A percentile compares a stretch with the other conserved stretches of the same genome.
phyloP scores from a whole-genome alignment of 2,329 filamentous ascomycete species.

The Epichloe elymi region DNA sequence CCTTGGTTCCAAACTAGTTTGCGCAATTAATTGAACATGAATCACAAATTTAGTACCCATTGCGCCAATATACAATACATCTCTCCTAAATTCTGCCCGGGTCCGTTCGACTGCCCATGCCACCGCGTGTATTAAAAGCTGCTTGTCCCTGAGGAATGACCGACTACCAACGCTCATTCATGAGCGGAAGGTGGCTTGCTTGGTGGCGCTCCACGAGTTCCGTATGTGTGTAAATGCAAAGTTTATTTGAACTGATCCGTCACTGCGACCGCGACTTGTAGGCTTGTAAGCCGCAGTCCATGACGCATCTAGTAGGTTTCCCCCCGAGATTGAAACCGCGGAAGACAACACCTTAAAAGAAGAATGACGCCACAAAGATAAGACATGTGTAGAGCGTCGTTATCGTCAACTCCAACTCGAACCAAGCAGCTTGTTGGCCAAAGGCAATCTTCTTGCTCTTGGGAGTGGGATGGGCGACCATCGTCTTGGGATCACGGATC shows the following conservation, averaged over 20 bases:
- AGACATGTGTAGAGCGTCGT: conserved; percentile 36
- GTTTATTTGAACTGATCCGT: not conserved
- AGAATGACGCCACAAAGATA: conserved; percentile 32
- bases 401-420: conserved; percentile 40
- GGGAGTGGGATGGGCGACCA: conserved; percentile 37
- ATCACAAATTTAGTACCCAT: not conserved
- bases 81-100: not conserved
- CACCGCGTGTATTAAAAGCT: not conserved
- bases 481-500: conserved; percentile 38
- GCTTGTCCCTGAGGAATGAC: not conserved
- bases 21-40: not conserved
- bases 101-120: not conserved
- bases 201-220: not conserved
- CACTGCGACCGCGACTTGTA: not conserved
- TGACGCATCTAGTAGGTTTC: too few relatives aligned
- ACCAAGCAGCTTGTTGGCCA: conserved; percentile 39
- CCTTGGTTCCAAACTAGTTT: not conserved
- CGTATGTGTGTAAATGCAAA: not conserved
- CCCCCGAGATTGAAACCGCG: too few relatives aligned
- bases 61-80: conserved; percentile 1
- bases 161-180: not conserved
- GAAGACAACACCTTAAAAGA: conserved; percentile 9
- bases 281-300: too few relatives aligned
- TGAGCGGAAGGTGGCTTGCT: not conserved
- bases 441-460: conserved; percentile 42